These are phyloP conservation scores for Trifolium subterraneum DNA, from an alignment of 306 rosid species.

Conservation along the genomic window DNA sequence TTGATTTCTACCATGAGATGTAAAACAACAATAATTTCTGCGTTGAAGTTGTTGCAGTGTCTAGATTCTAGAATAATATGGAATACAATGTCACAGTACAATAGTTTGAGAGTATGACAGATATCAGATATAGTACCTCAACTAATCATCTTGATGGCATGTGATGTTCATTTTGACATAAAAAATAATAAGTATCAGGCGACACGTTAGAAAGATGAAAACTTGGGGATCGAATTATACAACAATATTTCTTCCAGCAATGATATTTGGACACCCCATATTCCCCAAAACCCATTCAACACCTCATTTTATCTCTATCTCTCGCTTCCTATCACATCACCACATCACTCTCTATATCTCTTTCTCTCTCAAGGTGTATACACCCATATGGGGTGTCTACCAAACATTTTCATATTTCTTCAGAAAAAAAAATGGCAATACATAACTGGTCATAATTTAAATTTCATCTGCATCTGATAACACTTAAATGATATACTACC, in stretches of 20 bases:
- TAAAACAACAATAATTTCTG: conserved; percentile 18
- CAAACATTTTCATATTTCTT: too few species aligned
- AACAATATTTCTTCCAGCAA: not conserved
- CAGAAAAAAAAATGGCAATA: not conserved
- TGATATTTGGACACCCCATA: too few species aligned
- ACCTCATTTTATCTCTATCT: too few species aligned
- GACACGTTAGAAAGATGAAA: not conserved
- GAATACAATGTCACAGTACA: not conserved
- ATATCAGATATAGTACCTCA: conserved; percentile 6
- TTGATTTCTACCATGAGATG: conserved; percentile 8
- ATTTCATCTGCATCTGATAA: conserved; percentile 3
- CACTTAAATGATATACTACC: conserved; percentile 14
- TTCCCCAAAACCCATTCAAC: too few species aligned
- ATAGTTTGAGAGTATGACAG: not conserved
- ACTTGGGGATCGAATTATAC: conserved; percentile 9
- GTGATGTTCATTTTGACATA: not conserved
- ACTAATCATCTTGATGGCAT: conserved; percentile 9
- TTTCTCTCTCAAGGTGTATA: too few species aligned
- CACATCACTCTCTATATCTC: too few species aligned
- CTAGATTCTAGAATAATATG: not conserved
- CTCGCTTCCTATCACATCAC: too few species aligned
- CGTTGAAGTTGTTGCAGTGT: not conserved
- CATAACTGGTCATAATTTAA: not conserved
- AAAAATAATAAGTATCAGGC: conserved; percentile 7
- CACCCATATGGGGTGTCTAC: too few species aligned